A percentile compares a stretch with the other conserved stretches of the same genome.
Evolutionary conservation across 2,329 filamentous ascomycete genomes (phyloP).

Genomic region (Mariannaea elegans): DNA sequence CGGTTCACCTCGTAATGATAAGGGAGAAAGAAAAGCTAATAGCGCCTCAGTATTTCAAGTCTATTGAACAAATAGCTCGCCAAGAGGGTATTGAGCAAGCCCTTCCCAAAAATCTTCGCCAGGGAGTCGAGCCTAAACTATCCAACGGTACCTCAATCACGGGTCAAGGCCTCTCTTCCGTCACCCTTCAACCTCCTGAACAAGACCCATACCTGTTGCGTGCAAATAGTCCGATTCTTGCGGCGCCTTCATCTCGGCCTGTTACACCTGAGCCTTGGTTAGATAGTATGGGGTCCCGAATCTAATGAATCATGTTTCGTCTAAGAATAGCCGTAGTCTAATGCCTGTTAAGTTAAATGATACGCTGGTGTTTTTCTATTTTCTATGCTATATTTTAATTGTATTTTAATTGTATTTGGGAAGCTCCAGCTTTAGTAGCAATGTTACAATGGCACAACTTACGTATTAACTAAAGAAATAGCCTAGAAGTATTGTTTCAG

Average conservation of each 20-base stretch:
- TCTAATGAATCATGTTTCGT: not conserved
- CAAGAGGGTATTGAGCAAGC: not conserved
- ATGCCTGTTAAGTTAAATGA: no score
- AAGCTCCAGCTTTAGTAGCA: no score
- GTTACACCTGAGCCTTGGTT: constrained; percentile 2
- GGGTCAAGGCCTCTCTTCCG: not conserved
- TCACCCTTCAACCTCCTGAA: not conserved
- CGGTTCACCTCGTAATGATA: no score
- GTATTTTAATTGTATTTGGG: no score
- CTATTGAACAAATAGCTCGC: not conserved
- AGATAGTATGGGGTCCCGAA: constrained; percentile 6
- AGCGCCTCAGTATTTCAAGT: not conserved
- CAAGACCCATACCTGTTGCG: constrained; percentile 1
- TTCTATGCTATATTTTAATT: no score
- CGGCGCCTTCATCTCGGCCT: not conserved
- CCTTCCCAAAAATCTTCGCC: not conserved
- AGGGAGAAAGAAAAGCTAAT: no score
- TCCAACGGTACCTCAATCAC: not conserved
- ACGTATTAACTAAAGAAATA: no score
- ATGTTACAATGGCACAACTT: no score
- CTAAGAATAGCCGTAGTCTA: no score
- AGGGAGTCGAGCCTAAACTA: not conserved
- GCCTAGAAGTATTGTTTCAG: no score
- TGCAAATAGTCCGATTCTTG: constrained; percentile 5
- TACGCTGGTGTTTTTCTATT: no score